Base-by-base conservation (phyloP, 2,329 filamentous ascomycete genomes). In the Diaporthe sp. region DNA sequence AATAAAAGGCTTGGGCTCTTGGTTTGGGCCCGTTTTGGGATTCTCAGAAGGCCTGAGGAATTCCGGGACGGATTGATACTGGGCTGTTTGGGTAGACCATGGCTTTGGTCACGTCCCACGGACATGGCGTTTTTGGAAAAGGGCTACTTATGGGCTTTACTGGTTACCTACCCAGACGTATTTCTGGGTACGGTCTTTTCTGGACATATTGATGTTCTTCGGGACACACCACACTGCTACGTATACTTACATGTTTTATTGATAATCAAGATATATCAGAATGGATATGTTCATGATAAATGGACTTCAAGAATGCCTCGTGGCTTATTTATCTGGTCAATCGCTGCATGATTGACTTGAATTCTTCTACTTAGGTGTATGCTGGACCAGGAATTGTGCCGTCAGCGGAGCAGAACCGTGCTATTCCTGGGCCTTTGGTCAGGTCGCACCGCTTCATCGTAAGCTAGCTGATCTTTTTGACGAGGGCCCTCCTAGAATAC, bases 71-170 rank as follows among this genome's bases (percentile, higher is more conserved):
- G n/a, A 53, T 28, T 7, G 47, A 53, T 39, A 53, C 34, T 39
- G 22, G 44, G 10, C 34, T 25, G 22, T 17, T 34, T 12, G n/a
- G 31, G 47, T 25, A 22, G 65, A 53, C 31, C 61, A 53, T 20
- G 65, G 31, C 47, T 68, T n/a, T 68, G 47, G 47, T 68, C 63
- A 51, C 44, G 5, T 15, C 10, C 28, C 42, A 67, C 28, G 28
- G 65, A 53, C n/a, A 39, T 25, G 65, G 65, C 65, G 65, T 68
- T 68, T 68, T 68, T 53, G 65, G 65, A 68, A 68, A 68, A 53
- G 39, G 15, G 15, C 31, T 34, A 13, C 22, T 25, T 2, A 28
- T 53, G 28, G 58, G 57, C 28, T 55, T 55, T 37, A 15, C 12
- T 34, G 13, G 31, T 20, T 12, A 65, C 58, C 49, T 73, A 17